Evolutionary conservation across 2,329 filamentous ascomycete species (phyloP).

Genomic region (Penicillium sp.): DNA sequence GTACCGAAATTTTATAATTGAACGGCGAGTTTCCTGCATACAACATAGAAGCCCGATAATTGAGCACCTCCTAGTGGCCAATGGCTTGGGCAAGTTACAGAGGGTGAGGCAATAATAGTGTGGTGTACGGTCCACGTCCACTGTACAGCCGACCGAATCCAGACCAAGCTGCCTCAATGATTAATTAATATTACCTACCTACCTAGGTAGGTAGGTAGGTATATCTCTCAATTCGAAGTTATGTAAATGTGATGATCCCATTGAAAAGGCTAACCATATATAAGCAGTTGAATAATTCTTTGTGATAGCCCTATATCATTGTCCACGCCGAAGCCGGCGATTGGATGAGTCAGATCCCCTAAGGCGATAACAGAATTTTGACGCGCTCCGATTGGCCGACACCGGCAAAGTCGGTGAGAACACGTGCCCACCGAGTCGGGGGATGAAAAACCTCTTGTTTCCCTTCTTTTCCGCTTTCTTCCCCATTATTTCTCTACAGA

Average conservation of each 20-base stretch:
- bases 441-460: conserved; percentile 17
- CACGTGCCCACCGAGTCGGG: conserved; percentile 27
- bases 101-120: not conserved
- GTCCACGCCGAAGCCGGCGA: not conserved
- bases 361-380: conserved; percentile 19
- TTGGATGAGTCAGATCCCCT: not conserved
- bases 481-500: conserved; percentile 11
- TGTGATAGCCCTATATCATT: not conserved
- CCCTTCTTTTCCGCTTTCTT: conserved; percentile 8
- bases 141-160: not conserved
- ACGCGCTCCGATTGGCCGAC: conserved; percentile 24
- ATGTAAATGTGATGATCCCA: not conserved
- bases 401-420: conserved; percentile 24
- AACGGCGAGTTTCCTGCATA: not conserved
- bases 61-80: conserved; percentile 3
- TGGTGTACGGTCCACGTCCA: not conserved
- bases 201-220: not conserved
- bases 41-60: not conserved
- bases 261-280: not conserved
- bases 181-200: not conserved
- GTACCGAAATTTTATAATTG: not conserved
- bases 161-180: not conserved
- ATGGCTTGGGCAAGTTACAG: not conserved
- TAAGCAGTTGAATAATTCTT: not conserved
- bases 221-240: not conserved